These are phyloP conservation scores for Cetraspora pellucida DNA, from an alignment of 192 early-diverging fungal species.

Conservation along the genomic window DNA sequence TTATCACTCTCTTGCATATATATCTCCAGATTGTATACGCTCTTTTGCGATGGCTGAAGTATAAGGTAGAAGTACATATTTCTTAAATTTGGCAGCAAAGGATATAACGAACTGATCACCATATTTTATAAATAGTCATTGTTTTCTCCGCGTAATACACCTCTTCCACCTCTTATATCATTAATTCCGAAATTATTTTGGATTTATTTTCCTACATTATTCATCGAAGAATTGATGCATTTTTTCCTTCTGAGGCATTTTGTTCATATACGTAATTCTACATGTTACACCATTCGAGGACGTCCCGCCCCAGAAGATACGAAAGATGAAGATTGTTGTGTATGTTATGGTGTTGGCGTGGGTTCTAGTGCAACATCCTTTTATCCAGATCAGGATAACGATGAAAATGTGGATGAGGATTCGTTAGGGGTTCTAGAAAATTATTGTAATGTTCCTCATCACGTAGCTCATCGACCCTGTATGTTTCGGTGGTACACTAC, in stretches of 20 bases:
- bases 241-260: conserved; percentile 27
- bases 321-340: conserved; percentile 29
- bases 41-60: conserved; percentile 27
- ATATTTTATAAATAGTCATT: conserved; percentile 1
- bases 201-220: conserved; percentile 6
- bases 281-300: conserved; percentile 15
- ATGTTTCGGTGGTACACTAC: conserved; percentile 23
- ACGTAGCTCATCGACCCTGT: conserved; percentile 21
- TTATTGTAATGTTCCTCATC: conserved; percentile 30
- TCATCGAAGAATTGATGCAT: conserved; percentile 24
- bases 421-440: conserved; percentile 12
- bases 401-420: background rate
- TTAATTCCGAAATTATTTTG: conserved; percentile 17
- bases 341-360: conserved; percentile 25
- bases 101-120: too few relatives aligned
- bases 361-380: background rate
- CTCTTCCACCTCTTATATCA: conserved; percentile 17
- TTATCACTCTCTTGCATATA: background rate
- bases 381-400: conserved; percentile 2
- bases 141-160: conserved; percentile 12
- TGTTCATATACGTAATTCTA: conserved; percentile 11
- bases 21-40: conserved; percentile 26
- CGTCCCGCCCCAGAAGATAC: background rate
- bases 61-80: background rate
- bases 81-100: too few relatives aligned